Evolutionary conservation across 192 early-diverging fungal species (phyloP).

Genomic region (Spinellus fusiger): DNA sequence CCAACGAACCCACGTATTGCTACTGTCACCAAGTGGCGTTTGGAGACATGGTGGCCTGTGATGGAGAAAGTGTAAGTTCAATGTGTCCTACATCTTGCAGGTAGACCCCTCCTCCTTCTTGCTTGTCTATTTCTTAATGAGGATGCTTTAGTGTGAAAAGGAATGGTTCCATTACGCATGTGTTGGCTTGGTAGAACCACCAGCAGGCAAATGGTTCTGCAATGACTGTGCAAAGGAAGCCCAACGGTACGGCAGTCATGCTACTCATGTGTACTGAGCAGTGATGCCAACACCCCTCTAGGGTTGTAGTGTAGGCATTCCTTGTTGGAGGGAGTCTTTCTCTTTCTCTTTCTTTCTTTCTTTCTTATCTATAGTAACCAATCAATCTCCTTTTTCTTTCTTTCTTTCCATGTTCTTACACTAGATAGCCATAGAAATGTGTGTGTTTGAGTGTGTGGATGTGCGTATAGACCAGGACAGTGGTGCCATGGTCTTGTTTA

Average conservation of each 20-base stretch:
- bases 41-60: slow-evolving; percentile 84
- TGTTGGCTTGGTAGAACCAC: slow-evolving; percentile 70
- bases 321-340: too few species aligned
- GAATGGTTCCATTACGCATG: slow-evolving; percentile 90
- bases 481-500: too few species aligned
- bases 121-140: slow-evolving; percentile 3
- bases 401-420: background rate
- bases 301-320: too few species aligned
- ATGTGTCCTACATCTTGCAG: background rate
- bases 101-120: background rate
- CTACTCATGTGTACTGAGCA: too few species aligned
- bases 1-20: slow-evolving; percentile 84
- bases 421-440: background rate
- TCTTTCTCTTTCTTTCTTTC: too few species aligned
- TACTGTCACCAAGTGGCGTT: slow-evolving; percentile 78
- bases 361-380: background rate
- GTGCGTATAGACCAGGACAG: too few species aligned
- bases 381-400: background rate
- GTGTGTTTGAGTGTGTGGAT: too few species aligned
- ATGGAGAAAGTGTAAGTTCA: slow-evolving; percentile 57
- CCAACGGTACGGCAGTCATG: too few species aligned
- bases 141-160: slow-evolving; percentile 47
- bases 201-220: slow-evolving; percentile 83
- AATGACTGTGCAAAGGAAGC: slow-evolving; percentile 45
- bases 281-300: too few species aligned